These are phyloP conservation scores for Brassica nigra DNA, from an alignment of 345 rosid genomes.

Conservation along the genomic window DNA sequence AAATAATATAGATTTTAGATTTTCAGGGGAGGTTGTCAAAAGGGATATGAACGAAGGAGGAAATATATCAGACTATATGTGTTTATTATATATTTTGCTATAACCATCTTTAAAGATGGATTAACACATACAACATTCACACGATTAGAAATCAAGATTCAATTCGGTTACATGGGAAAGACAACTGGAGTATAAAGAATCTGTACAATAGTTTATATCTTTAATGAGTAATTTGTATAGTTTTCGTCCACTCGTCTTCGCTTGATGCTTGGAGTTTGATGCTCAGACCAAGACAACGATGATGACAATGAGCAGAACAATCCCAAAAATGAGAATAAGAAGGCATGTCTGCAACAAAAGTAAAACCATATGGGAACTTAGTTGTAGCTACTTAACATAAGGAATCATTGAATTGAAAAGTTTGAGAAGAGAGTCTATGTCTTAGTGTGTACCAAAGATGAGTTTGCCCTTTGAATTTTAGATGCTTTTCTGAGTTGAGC, in stretches of 20 bases:
- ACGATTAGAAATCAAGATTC: neutral
- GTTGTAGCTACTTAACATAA: neutral
- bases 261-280: slow-evolving; percentile 15
- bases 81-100: neutral
- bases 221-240: slow-evolving; percentile 10
- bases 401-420: neutral
- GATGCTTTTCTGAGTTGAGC: slow-evolving; percentile 61
- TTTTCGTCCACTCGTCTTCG: neutral
- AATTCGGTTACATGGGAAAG: slow-evolving; percentile 6
- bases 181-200: slow-evolving; percentile 29
- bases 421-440: neutral
- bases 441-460: slow-evolving; percentile 56
- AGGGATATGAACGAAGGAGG: neutral
- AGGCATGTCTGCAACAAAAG: slow-evolving; percentile 60
- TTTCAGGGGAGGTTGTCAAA: slow-evolving; percentile 1
- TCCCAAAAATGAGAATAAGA: slow-evolving; percentile 70
- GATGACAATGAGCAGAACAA: slow-evolving; percentile 61
- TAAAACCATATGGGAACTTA: neutral
- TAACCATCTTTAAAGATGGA: neutral
- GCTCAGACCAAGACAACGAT: slow-evolving; percentile 55
- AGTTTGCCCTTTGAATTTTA: slow-evolving; percentile 60
- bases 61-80: neutral
- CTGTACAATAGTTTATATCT: slow-evolving; percentile 35
- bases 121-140: slow-evolving; percentile 20
- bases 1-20: neutral